These are phyloP conservation scores for Ophiostoma pallidulum DNA, from an alignment of 2,329 filamentous ascomycete species.

Conservation along the genomic window DNA sequence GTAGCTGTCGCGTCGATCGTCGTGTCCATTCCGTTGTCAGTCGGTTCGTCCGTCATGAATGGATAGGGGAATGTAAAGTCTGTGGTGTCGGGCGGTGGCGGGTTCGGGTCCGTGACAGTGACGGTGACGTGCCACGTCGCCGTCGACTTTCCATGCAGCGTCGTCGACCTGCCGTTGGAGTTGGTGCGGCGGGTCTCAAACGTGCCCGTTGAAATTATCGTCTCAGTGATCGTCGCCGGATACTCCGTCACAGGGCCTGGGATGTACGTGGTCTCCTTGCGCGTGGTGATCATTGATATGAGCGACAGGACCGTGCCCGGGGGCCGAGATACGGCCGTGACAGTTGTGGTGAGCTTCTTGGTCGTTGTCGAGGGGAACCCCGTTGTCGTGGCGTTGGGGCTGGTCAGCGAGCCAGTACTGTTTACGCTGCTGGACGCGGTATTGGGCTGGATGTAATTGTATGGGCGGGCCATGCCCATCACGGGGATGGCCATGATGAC, in stretches of 20 bases:
- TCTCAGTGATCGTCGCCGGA: slow-evolving; percentile 9
- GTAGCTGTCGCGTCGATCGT: not conserved
- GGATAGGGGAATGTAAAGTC: slow-evolving; percentile 10
- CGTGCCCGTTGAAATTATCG: slow-evolving; percentile 7
- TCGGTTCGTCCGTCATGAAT: slow-evolving; percentile 3
- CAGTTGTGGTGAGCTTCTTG: not conserved
- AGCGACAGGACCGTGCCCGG: slow-evolving; percentile 7
- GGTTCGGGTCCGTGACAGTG: slow-evolving; percentile 12
- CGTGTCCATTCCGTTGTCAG: not conserved
- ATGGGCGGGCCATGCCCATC: not conserved
- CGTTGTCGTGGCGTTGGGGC: slow-evolving; percentile 6
- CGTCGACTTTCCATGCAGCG: slow-evolving; percentile 9
- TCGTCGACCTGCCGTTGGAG: slow-evolving; percentile 9
- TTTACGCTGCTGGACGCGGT: not conserved
- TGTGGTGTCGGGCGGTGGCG: slow-evolving; percentile 5
- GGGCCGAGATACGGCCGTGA: slow-evolving; percentile 10
- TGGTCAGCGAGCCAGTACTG: not conserved
- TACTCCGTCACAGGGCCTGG: slow-evolving; percentile 10
- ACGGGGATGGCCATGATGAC: not conserved
- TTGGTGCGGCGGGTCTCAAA: slow-evolving; percentile 10
- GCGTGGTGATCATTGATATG: slow-evolving; percentile 13
- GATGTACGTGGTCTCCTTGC: slow-evolving; percentile 8
- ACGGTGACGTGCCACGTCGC: slow-evolving; percentile 6
- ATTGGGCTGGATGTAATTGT: slow-evolving; percentile 1
- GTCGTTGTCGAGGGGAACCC: slow-evolving; percentile 8